Base-by-base conservation (phyloP, 371 early-diverging fungal species). In the Vairimorpha apis region DNA sequence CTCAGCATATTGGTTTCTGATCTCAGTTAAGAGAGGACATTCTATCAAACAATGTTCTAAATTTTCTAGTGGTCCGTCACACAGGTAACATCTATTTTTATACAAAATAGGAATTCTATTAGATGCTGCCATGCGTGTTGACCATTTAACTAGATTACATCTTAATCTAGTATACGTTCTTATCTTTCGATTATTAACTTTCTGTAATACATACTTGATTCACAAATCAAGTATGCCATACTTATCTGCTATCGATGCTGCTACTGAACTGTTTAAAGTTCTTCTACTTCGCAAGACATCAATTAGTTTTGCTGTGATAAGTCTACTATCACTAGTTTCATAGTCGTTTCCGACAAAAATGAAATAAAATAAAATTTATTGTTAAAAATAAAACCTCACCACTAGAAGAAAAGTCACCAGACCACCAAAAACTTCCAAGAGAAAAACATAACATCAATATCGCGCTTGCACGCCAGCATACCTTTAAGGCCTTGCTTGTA, bases 91-190 rank as follows among this genome's bases (percentile, higher is more conserved):
- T 21, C 5, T 47, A 5, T 18, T 47, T 16, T 18, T 47, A 47
- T 47, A 47, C 5, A 5, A 12, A 5, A 47, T 18, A 18, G 49
- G 49, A 47, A 47, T 47, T 47, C 49, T 47, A 4, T 16, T 16
- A 4, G 49, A 14, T 12, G 4, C 2, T 4, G 49, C 49, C 18
- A 47, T 7, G 5, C 12, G 18, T 5, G 49, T 12, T 14, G 49
- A 47, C 49, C 49, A 47, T 18, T 21, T 47, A 18, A 47, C 49
- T 47, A 47, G 49, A 47, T 47, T 47, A 16, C 49, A 47, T 47
- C 49, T 47, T 47, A 47, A 47, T 47, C 49, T 47, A 47, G 49
- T 47, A 18, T 47, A 47, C 18, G 49, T 47, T 47, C 49, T 47
- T 7, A 47, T 47, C 49, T 47, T 47, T 47, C 49, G 14, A 47